Base-by-base conservation (phyloP, 306 rosid species). In the Pyrus bretschneideri region DNA sequence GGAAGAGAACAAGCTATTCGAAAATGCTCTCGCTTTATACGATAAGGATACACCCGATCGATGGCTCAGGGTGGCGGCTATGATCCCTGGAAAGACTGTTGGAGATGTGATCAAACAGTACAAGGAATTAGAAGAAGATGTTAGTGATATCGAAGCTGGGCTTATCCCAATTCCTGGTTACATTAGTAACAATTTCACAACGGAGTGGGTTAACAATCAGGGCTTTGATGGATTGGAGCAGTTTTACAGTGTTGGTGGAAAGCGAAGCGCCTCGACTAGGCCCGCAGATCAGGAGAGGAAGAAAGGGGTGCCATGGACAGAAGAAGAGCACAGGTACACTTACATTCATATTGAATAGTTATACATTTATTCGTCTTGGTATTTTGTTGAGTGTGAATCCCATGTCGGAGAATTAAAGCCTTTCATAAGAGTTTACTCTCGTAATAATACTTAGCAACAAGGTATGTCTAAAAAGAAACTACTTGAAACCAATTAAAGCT, bases 301-400 rank as follows among this genome's bases (percentile, higher is more conserved):
- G 83, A 91, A 89, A 87, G 98, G 98, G 27, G 90, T 91, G 19
- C 96, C 98, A 25, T 93, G 98, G 97, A 90, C 96, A 17, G 97
- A 92, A 83, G 93, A 90, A 72, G 97, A 92, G 74, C 97, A 93
- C 85, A 93, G 97, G 98, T 93, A 86, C 91, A 86, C 64, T n/a
- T 84, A 2, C 70, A 29, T 65, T 4, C 68, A 19, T 35, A 19
- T 4, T 66, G 70, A 66, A 21, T 3, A 9, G 11, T 30, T 7
- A 18, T 31, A 44, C 31, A 22, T 61, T 58, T 38, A 4, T 23
- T 60, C 35, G 46, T 51, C 40, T 29, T 17, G 27, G 11, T 35
- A 58, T 15, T 51, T 51, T 51, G 21, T 51, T 51, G 55, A 51
- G 55, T 18, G 18, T 51, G 21, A 51, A 51, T 51, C 21, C 55